Evolutionary conservation across 495 filamentous ascomycete species (phyloP), one percentile per base, ranked within the genome.

Genomic region (Neurospora sp.): DNA sequence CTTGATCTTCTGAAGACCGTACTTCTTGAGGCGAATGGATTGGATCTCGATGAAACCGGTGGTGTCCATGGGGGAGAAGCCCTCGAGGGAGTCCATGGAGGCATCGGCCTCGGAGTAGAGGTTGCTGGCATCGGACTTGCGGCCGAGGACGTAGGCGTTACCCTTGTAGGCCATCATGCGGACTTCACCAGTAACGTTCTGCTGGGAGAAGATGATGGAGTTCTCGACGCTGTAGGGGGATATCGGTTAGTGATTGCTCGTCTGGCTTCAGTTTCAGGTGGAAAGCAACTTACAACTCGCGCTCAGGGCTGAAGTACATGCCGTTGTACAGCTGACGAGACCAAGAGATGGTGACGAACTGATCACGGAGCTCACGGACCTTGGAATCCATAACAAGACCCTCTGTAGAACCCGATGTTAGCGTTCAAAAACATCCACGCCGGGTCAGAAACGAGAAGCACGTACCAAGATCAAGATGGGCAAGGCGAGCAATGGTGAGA

Each of bases 21-120:
- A 97, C 87, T 97, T 97, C 90, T 96, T 93, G 70, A 97, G 86
- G 72, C 94, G 88, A 82, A 97, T 97, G 68, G 91, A 90, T 77
- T 93, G 87, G 72, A 96, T 91, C 72, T 81, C 87, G 79, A 97
- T 94, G 84, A 97, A 96, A 39, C 93, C 78, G 69, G 74, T 77
- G 27, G 90, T 92, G 77, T 92, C 91, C 72, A 85, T 83, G 42
- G 93, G 93, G 71, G 83, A 85, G 84, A 97, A 97, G 78, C 90
- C 89, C 79, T 88, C 91, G 77, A 97, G 89, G 77, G 90, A 89
- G 83, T 97, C 95, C 95, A 97, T 98, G 75, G 87, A 90, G 61
- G 88, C 88, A 84, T 97, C 93, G 76, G 86, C 84, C 85, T 88
- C 88, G 80, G 88, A 88, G 83, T 98, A 97, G 72, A 97, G 88